Conservation (phyloP, 176 grass and related monocot genomes). For the Tuctoria greenei region DNA sequence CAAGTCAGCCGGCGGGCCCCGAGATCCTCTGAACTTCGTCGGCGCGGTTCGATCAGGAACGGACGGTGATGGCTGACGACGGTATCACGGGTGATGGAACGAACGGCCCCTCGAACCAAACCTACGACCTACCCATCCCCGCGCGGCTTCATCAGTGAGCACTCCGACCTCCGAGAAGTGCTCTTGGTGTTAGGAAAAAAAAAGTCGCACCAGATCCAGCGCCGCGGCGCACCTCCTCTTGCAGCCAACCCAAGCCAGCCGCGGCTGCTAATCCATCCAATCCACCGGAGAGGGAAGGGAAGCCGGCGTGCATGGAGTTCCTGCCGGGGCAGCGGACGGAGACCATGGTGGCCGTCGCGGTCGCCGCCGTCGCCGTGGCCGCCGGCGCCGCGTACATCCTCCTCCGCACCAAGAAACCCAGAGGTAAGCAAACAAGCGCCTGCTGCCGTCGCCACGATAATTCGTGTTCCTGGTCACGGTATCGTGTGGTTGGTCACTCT, state of each 20-base stretch:
- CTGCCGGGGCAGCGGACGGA: constrained; percentile 32
- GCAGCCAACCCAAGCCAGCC: too few species aligned
- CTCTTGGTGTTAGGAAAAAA: too few species aligned
- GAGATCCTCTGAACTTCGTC: too few species aligned
- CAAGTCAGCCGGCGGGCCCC: too few species aligned
- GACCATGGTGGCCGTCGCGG: constrained; percentile 53
- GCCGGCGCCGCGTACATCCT: constrained; percentile 56
- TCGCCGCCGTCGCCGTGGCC: constrained; percentile 58
- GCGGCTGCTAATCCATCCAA: background rate
- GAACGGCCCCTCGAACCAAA: background rate
- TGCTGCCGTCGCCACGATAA: too few species aligned
- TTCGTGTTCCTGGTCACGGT: too few species aligned
- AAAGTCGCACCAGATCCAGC: background rate
- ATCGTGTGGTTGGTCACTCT: too few species aligned
- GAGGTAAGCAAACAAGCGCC: constrained; percentile 24
- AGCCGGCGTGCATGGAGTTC: constrained; percentile 53
- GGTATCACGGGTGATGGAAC: too few species aligned
- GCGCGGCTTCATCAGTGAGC: background rate
- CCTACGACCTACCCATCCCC: background rate
- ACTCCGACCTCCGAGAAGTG: too few species aligned
- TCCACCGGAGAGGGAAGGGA: background rate
- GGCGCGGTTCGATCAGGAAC: background rate
- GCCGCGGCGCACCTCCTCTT: background rate
- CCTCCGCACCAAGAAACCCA: constrained; percentile 54
- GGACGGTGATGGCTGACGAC: background rate